Percentiles rank a stretch among this genome's conserved stretches.
These are phyloP conservation scores for Suillus weaverae DNA, from an alignment of 768 basidiomycete genomes.

Conservation along the genomic window DNA sequence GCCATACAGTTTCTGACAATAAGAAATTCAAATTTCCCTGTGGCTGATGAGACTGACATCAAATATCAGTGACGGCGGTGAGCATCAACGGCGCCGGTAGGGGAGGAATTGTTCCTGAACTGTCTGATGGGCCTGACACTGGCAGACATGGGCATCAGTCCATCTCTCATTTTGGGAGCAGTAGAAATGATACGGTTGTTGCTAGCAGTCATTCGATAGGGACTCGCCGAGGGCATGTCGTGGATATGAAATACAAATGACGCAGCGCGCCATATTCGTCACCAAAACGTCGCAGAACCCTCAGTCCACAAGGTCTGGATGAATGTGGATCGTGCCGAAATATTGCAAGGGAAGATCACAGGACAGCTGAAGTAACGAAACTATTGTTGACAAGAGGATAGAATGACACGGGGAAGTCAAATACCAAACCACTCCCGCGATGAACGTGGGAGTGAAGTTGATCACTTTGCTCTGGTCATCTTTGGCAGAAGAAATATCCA, in stretches of 20 bases:
- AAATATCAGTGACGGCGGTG: not conserved
- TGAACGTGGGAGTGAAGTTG: constrained; percentile 2
- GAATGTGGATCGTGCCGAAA: not conserved
- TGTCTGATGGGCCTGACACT: not conserved
- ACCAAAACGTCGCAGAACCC: not conserved
- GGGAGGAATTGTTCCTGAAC: not conserved
- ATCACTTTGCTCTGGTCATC: constrained; percentile 9
- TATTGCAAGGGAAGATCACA: not conserved
- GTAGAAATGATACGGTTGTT: not conserved
- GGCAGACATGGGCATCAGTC: not conserved
- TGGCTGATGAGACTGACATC: not conserved
- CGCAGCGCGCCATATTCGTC: not conserved
- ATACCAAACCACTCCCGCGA: not conserved
- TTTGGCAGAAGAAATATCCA: not conserved
- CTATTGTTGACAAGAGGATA: not conserved
- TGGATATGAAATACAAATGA: not conserved
- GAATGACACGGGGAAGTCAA: not conserved
- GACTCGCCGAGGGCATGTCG: not conserved
- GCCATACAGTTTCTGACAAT: not conserved
- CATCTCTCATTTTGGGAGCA: not conserved
- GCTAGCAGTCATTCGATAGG: not conserved
- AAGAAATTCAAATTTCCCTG: not conserved
- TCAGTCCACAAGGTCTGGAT: not conserved
- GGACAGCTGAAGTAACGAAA: not conserved
- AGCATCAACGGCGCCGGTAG: not conserved